Evolutionary conservation across 768 basidiomycete genomes (phyloP).

Genomic region (Rhizopogon roseolus): DNA sequence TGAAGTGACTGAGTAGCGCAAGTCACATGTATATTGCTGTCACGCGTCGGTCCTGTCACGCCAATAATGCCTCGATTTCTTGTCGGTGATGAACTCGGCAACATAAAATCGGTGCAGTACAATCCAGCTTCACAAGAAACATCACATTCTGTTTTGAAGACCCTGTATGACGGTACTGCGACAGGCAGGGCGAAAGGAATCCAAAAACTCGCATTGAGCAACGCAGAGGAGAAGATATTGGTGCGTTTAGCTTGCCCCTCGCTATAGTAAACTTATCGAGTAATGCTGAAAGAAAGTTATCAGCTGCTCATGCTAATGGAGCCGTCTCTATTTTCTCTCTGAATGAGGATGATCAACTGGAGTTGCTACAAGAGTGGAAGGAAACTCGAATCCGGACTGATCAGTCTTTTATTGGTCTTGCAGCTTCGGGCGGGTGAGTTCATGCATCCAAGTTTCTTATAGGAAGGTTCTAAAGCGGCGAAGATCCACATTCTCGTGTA

Average conservation of each 20-base stretch:
- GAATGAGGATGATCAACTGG: constrained; percentile 36
- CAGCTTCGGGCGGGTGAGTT: constrained; percentile 44
- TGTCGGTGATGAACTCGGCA: constrained; percentile 75
- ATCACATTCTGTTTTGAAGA: constrained; percentile 30
- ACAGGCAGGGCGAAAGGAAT: constrained; percentile 31
- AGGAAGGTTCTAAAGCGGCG: constrained; percentile 1
- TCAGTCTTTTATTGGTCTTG: constrained; percentile 60
- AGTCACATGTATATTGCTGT: constrained; percentile 12
- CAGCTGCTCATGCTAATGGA: constrained; percentile 62
- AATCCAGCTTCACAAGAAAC: constrained; percentile 24
- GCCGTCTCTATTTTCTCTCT: constrained; percentile 40
- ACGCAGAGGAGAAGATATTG: constrained; percentile 26
- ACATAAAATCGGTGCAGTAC: constrained; percentile 59
- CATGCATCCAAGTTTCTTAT: neutral
- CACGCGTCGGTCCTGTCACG: constrained; percentile 1
- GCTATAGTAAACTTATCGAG: constrained; percentile 9
- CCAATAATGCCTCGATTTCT: constrained; percentile 61
- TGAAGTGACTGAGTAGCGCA: constrained; percentile 10
- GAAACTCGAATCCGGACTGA: constrained; percentile 53
- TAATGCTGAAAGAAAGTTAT: constrained; percentile 52
- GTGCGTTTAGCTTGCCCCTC: constrained; percentile 28
- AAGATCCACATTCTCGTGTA: constrained; percentile 59
- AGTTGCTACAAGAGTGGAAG: constrained; percentile 49
- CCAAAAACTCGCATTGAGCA: constrained; percentile 33
- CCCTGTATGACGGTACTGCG: constrained; percentile 26